Conservation (phyloP, 2,329 filamentous ascomycete species). For the Escovopsis weberi region DNA sequence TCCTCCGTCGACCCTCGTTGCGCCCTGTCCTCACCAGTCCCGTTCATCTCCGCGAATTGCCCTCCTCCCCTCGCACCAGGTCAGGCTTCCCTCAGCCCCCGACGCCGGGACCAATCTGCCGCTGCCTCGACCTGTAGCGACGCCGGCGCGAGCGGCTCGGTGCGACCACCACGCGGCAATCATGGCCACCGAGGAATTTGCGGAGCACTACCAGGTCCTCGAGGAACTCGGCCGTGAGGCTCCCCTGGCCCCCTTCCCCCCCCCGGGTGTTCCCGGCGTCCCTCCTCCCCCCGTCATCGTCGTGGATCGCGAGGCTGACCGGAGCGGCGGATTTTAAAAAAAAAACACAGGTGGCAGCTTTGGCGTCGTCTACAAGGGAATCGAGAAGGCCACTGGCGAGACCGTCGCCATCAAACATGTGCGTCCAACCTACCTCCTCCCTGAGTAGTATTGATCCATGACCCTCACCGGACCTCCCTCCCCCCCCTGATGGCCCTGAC, state of each 20-base stretch:
- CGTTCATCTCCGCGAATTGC: not conserved
- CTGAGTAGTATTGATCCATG: too few relatives aligned
- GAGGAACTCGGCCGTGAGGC: slow-evolving; percentile 85
- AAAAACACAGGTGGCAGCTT: slow-evolving; percentile 66
- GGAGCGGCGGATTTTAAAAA: not conserved
- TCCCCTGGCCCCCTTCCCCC: not conserved
- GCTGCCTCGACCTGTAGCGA: slow-evolving; percentile 3
- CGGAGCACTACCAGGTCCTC: slow-evolving; percentile 81
- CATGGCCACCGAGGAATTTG: slow-evolving; percentile 53
- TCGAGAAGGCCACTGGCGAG: slow-evolving; percentile 79
- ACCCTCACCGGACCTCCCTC: too few relatives aligned
- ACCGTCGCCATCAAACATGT: slow-evolving; percentile 96
- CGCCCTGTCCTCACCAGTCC: too few relatives aligned
- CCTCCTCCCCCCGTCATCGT: not conserved
- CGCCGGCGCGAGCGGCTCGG: not conserved
- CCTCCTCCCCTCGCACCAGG: not conserved
- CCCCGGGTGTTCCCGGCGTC: not conserved
- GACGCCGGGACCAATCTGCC: slow-evolving; percentile 3
- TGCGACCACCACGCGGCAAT: slow-evolving; percentile 12
- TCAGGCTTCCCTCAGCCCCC: not conserved
- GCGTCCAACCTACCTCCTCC: slow-evolving; percentile 21
- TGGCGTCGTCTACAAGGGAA: slow-evolving; percentile 91
- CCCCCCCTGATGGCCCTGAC: not conserved
- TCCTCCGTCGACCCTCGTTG: too few relatives aligned
- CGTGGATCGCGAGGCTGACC: slow-evolving; percentile 1